These are phyloP conservation scores for Rhodamnia argentea DNA, from an alignment of 345 rosid species.

Conservation along the genomic window DNA sequence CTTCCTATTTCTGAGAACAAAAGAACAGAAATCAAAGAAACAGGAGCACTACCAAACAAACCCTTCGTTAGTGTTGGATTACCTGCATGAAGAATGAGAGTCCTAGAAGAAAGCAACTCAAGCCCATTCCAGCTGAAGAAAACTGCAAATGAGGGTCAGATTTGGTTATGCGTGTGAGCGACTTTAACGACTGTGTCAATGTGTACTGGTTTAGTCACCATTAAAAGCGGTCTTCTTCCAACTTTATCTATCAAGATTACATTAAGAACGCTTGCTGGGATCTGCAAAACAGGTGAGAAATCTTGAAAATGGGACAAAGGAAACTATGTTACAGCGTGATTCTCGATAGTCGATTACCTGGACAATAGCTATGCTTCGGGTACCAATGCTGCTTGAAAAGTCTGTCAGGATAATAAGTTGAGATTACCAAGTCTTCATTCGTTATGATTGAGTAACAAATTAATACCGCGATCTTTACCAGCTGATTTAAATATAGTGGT, in stretches of 20 bases:
- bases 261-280: too few relatives aligned
- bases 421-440: too few relatives aligned
- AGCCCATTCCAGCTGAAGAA: background rate
- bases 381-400: constrained; percentile 4
- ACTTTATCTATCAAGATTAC: too few relatives aligned
- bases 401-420: background rate
- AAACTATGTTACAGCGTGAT: background rate
- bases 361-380: background rate
- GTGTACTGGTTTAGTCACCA: too few relatives aligned
- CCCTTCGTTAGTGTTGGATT: background rate
- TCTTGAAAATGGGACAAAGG: background rate
- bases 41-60: background rate
- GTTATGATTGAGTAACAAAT: too few relatives aligned
- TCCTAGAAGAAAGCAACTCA: background rate
- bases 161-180: too few relatives aligned
- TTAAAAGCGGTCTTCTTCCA: too few relatives aligned
- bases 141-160: constrained; percentile 1
- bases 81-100: background rate
- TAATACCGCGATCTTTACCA: too few relatives aligned
- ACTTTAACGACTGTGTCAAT: too few relatives aligned
- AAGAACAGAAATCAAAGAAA: too few relatives aligned
- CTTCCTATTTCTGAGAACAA: too few relatives aligned
- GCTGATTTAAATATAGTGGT: too few relatives aligned
- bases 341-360: background rate
- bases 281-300: background rate